Evolutionary conservation across 2,329 filamentous ascomycete species (phyloP), one percentile per base, ranked within the genome.

Genomic region (Lecanicillium sp.): DNA sequence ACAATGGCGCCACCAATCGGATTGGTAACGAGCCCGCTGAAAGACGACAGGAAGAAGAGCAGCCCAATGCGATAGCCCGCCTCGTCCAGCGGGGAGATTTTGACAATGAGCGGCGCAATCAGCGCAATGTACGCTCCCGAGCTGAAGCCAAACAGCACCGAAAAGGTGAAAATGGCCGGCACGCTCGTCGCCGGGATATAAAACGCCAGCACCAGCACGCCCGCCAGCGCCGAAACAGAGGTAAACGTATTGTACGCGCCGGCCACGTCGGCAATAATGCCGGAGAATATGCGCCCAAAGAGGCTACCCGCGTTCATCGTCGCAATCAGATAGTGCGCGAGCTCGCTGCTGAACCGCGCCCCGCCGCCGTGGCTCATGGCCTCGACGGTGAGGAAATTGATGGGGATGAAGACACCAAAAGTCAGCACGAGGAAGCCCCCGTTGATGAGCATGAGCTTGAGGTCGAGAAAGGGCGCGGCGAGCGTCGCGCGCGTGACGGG

Each of bases 1-100:
- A 54, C 28, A 36, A 56, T 54, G 8, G 63, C 65, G 3, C 72
- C 72, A 2, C 63, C 71, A 45, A 77, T 72, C 0, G 74, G 73
- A 36, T 61, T 69, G 3, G 72, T 66, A 4, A 69, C 65, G 29
- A 80, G 54, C 5, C 69, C 73, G 0, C 68, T 70, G 20, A 79
- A 54, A 9, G 68, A 65, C 25, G 71, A 60, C 18, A 72, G 54
- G 9, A 67, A 65, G 51, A 77, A 78, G n/a, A 48, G 41, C 8
- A 54, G 45, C 4, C 53, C 53, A 27, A 46, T 51, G 12, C 77
- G 64, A 13, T 72, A 65, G 1, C 77, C 77, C 4, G 80, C 68
- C 36, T 46, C 44, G 3, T 63, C 56, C 37, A 75, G 61, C 29
- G 74, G 71, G 0, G 69, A 73, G 42, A 81, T 73, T 45, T 81